phyloP scores from a whole-genome alignment of 805 yeast species.

The Ogataea degrootiae region DNA sequence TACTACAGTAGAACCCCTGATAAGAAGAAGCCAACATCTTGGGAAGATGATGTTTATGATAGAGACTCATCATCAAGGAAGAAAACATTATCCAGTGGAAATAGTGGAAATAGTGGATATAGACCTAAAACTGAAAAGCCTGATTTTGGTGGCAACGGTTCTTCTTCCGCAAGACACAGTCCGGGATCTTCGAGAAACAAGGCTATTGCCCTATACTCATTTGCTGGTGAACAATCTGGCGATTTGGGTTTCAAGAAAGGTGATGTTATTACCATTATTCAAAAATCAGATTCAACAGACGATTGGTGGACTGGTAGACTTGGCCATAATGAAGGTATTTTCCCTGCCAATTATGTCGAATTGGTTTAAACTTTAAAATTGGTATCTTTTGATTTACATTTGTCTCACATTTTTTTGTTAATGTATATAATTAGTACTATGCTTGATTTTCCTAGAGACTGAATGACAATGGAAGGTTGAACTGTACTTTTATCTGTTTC shows the following conservation, averaged over 20 bases:
- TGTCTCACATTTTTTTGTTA: neutral
- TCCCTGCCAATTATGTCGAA: slow-evolving; percentile 97
- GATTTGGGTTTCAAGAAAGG: slow-evolving; percentile 93
- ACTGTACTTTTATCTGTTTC: too few species aligned
- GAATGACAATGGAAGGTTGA: too few species aligned
- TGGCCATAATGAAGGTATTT: slow-evolving; percentile 82
- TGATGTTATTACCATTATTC: slow-evolving; percentile 81
- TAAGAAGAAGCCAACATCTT: slow-evolving; percentile 35
- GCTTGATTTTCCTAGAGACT: too few species aligned
- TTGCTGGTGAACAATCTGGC: slow-evolving; percentile 90
- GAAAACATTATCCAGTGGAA: slow-evolving; percentile 8
- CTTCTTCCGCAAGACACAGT: slow-evolving; percentile 22
- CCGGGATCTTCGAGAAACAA: slow-evolving; percentile 48
- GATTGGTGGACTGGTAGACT: slow-evolving; percentile 99
- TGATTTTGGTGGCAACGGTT: slow-evolving; percentile 29
- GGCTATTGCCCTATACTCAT: slow-evolving; percentile 85
- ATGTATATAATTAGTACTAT: neutral
- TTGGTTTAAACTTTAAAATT: slow-evolving; percentile 38
- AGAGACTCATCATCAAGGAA: slow-evolving; percentile 25
- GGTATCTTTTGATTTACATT: neutral
- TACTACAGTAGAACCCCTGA: slow-evolving; percentile 19
- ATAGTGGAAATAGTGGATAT: slow-evolving; percentile 25
- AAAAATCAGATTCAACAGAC: slow-evolving; percentile 81
- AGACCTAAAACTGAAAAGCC: slow-evolving; percentile 32
- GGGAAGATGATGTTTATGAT: slow-evolving; percentile 91